A percentile compares a stretch with the other conserved stretches of the same genome.
Conservation (phyloP, 2,329 filamentous ascomycete genomes). For the Teratosphaeriaceae sp. region DNA sequence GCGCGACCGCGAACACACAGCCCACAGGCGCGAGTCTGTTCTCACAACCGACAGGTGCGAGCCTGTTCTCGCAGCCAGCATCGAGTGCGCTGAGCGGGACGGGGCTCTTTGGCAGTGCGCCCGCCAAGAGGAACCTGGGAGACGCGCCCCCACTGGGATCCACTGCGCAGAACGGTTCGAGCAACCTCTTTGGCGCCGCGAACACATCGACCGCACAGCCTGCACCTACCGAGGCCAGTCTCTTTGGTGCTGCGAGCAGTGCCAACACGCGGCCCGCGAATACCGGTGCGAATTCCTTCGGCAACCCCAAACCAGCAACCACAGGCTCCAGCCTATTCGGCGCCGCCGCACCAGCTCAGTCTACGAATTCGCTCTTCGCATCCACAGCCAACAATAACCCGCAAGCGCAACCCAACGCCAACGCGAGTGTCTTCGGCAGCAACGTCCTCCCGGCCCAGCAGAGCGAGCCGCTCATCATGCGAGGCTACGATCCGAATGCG, state of each 20-base stretch:
- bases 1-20: not conserved
- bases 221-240: conserved; percentile 1
- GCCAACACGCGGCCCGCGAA: too few species aligned
- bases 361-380: conserved; percentile 1
- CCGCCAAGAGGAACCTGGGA: not conserved
- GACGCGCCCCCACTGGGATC: not conserved
- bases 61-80: not conserved
- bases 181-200: not conserved
- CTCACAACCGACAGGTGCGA: too few species aligned
- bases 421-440: conserved; percentile 9
- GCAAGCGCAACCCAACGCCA: conserved; percentile 4
- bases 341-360: conserved; percentile 3
- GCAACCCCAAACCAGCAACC: conserved; percentile 1
- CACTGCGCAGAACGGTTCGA: too few species aligned
- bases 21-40: not conserved
- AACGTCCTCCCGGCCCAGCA: conserved; percentile 9
- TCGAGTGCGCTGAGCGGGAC: not conserved
- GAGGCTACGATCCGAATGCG: not conserved
- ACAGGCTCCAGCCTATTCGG: conserved; percentile 10
- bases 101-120: too few species aligned
- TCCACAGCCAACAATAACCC: conserved; percentile 1
- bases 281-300: conserved; percentile 8
- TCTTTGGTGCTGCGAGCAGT: conserved; percentile 4
- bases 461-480: conserved; percentile 1
- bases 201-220: not conserved